Evolutionary conservation across 2,329 filamentous ascomycete genomes (phyloP), one percentile per base, ranked within the genome.

Genomic region (Xylariaceae sp.): DNA sequence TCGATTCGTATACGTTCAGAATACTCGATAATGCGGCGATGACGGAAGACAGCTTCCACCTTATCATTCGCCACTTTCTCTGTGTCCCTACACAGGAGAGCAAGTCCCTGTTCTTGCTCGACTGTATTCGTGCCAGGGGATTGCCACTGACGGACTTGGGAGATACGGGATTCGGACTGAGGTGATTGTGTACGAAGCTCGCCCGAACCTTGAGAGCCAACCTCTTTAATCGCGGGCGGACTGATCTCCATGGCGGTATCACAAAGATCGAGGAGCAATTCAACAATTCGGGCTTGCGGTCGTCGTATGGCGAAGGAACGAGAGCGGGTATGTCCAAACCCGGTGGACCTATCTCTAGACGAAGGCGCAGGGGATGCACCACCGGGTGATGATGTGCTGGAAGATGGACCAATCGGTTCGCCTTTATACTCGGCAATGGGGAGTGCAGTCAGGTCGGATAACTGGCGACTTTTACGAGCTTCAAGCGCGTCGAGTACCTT

Each of bases 241-340:
- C 88, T 97, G 69, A 99, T 93, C 73, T 99, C 95, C 51, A 97
- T 82, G 3, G 94, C 88, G 1, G 94, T 99, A 72, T 99, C 94
- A 71, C 94, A 97, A 15, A 99, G 82, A 74, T 99, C 94, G 53
- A 99, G 84, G 23, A 99, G 82, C 44, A 99, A 80, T 74, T 99
- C 95, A 10, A 99, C 92, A 61, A 99, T 97, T 54, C 95, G 86
- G 54, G 92, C 90, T 66, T 97, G 83, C 0, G 94, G 94, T 61
- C 94, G 83, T 60, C 94, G 86, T 55, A 97, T 85, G 56, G 93
- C 93, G 75, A 99, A 99, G 0, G 92, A 96, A 44, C 91, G 85
- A 54, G 86, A 89, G 65, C 93, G 84, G 59, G 85, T 79, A 73
- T 95, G 92, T n/a, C 88, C 88, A 66, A 91, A 83, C 0, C 89